Conservation (phyloP, 257 asterid species). For the Oldenlandia corymbosa region DNA sequence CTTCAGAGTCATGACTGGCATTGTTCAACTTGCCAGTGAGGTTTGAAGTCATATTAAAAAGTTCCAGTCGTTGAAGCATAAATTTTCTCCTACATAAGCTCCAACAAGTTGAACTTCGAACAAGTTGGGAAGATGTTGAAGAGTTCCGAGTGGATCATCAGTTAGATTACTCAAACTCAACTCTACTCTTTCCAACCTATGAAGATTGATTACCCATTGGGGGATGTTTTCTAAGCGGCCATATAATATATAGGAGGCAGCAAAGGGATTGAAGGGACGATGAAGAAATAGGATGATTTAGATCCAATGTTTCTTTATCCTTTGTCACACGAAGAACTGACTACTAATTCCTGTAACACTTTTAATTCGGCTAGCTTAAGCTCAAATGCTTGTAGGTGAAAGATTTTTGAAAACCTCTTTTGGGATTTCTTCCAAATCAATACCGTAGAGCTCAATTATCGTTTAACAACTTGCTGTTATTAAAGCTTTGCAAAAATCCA, state of each 20-base stretch:
- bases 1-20: background rate
- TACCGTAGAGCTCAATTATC: constrained; percentile 17
- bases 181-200: background rate
- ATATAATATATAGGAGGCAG: background rate
- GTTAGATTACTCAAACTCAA: background rate
- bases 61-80: background rate
- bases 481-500: too few species aligned
- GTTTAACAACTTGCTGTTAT: constrained; percentile 16
- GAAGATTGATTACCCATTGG: background rate
- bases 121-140: background rate
- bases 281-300: background rate
- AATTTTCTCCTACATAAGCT: background rate
- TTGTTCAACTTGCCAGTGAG: background rate
- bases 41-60: background rate
- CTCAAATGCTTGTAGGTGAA: constrained; percentile 19
- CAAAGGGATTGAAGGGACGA: background rate
- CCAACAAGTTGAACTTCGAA: background rate
- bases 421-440: constrained; percentile 15
- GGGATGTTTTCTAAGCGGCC: background rate
- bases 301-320: background rate
- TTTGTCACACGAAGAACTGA: background rate
- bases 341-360: background rate
- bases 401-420: constrained; percentile 18
- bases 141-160: constrained; percentile 3
- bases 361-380: background rate